Base-by-base conservation (phyloP, 305 asterid genomes). In the Fraxinus sp. region DNA sequence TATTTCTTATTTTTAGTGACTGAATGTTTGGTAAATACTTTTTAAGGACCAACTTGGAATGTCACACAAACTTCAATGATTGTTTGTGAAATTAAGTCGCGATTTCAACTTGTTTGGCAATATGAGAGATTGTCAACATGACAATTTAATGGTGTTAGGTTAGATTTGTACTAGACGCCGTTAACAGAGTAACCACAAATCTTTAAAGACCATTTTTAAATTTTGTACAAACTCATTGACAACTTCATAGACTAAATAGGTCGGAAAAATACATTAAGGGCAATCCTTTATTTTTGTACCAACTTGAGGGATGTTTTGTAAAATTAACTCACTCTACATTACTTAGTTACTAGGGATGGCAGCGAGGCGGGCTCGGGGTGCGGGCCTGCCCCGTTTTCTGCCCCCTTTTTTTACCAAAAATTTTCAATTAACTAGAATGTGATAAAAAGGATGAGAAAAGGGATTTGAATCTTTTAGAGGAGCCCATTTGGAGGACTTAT, bases 401-500 rank as follows among this genome's bases (percentile, higher is more conserved):
- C 36, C 5, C 5, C 5, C 0, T 32, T 32, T 32, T 32, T 3
- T 32, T 3, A 0, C 4, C 36, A 33, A 33, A 33, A 33, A 33
- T 0, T 33, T 33, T 0, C 36, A 33, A 0, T 33, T 33, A 33
- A 7, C 87, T 94, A 62, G 98, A 92, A 82, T 90, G 97, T 64
- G 98, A 91, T 16, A 88, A 87, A 82, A 86, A 87, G 87, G 64
- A 41, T 0, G 94, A 90, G 72, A 92, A 92, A 81, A 91, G 90
- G 73, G 82, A 87, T 4, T 22, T 20, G 16, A 91, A 88, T 89
- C 85, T 94, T 46, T 84, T 92, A 2, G 93, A 94, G 13, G 99
- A 95, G 85, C 94, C 94, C 71, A 77, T 91, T 1, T 95, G 98
- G 99, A 87, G 97, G 84, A 92, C 97, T 7, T 94, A 95, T 83